Evolutionary conservation across 1,284 basidiomycete species (phyloP), one percentile per base, ranked within the genome.

Genomic region (Flammula alnicola): DNA sequence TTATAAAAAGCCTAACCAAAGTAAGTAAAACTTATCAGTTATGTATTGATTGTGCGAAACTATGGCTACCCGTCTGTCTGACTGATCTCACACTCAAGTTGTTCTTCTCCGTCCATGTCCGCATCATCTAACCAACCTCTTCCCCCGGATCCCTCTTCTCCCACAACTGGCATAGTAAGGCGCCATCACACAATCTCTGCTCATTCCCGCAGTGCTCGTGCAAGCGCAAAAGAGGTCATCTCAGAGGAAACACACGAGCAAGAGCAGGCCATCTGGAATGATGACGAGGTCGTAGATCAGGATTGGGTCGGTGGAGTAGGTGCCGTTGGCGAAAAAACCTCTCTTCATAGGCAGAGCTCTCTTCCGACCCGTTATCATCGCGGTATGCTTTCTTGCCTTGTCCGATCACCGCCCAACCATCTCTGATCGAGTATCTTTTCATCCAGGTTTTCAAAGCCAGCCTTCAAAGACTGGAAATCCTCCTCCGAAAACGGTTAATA

Each of bases 151-250:
- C 64, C 72, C 30, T 58, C 69, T n/a, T 74, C 78, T 1, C 72
- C 76, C 19, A 70, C 70, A 36, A 68, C 75, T 1, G 71, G 73
- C 27, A 73, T 74, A n/a, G 65, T 67, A 30, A 55, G 89, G 59
- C 81, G 89, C 38, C 86, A 90, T 64, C 90, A 92, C 62, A 92
- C 89, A 42, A 91, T 92, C 70, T 83, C 89, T 25, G 81, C 87
- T 12, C 75, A 88, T 30, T 89, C 87, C 43, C 78, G 89, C 57
- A 72, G 79, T 5, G 76, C 83, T 35, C 74, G 88, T 47, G 71
- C 79, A 12, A 76, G 70, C 43, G 76, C 81, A n/a, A 83, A 82
- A 60, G 76, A 82, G 32, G 66, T 78, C 42, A 85, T 88, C 54
- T 82, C 83, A 41, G 86, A 90, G 62, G 87, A 90, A 62, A 68